These are phyloP conservation scores for Papiliotrema laurentii DNA, from an alignment of 1,284 basidiomycete species.

Conservation along the genomic window DNA sequence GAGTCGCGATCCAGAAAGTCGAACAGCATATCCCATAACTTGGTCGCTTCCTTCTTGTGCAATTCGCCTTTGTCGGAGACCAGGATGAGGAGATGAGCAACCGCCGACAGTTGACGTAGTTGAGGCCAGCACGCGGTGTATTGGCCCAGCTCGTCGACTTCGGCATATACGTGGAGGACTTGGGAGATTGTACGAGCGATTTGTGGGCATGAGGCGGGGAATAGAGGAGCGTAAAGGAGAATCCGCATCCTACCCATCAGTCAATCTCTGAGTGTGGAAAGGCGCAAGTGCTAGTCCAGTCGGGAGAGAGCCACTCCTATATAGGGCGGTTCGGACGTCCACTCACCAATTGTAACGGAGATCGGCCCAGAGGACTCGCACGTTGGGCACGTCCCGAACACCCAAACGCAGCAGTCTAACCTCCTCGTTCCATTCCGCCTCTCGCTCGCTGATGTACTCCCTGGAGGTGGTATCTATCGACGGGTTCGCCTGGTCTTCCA, in stretches of 20 bases:
- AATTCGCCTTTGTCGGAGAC: constrained; percentile 16
- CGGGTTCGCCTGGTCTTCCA: constrained; percentile 18
- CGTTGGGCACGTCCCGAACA: constrained; percentile 2
- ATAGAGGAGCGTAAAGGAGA: constrained; percentile 16
- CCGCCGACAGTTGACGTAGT: constrained; percentile 13
- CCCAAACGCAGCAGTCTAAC: constrained; percentile 14
- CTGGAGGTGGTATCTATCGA: constrained; percentile 15
- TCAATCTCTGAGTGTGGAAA: too few relatives aligned
- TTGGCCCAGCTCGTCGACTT: constrained; percentile 11
- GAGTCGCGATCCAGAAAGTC: constrained; percentile 13
- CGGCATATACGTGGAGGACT: constrained; percentile 18
- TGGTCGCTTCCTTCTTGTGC: constrained; percentile 11
- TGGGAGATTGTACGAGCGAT: constrained; percentile 17
- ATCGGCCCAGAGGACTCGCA: constrained; percentile 16
- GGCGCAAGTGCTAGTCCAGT: too few relatives aligned
- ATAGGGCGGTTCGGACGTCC: too few relatives aligned
- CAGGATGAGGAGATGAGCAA: constrained; percentile 22
- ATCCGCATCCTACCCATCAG: constrained; percentile 17
- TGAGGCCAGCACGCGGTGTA: constrained; percentile 24
- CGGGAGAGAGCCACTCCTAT: too few relatives aligned
- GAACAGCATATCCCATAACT: constrained; percentile 14
- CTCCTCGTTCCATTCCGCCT: constrained; percentile 16
- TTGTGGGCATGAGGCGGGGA: constrained; percentile 9
- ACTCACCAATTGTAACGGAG: constrained; percentile 25
- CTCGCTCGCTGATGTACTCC: constrained; percentile 14